Evolutionary conservation across 192 early-diverging fungal species (phyloP), one percentile per base, ranked within the genome.

Genomic region (Geranomyces michiganensis): DNA sequence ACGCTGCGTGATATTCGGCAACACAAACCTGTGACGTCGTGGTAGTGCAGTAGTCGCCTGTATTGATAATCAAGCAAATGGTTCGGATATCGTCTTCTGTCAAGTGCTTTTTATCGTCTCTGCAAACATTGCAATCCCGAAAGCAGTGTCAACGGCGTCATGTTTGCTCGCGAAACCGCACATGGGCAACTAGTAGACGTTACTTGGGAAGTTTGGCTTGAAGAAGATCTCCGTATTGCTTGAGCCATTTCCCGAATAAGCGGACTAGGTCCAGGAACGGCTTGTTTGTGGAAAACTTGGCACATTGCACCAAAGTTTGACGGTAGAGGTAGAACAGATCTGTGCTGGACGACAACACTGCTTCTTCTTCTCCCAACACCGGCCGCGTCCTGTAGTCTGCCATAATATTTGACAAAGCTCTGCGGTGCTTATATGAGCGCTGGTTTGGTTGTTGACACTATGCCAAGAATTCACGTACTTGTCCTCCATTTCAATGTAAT

Each of bases 271-370:
- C 95, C 36, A 91, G 79, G 72, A 99, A 92, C 0, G 97, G 89
- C 68, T 93, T 88, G 60, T 90, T 85, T 0, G 91, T 92, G 2
- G 93, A 93, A 46, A 98, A 77, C 59, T 91, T 90, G 0, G 94
- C 88, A 70, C 91, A 96, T 65, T 93, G 90, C 14, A 85, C 86
- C 22, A 99, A 75, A 2, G 96, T 90, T 68, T 96, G 91, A 22
- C 93, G 89, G 82, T 97, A 98, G 68, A 87, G 92, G 67, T 91
- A 85, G 79, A 97, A 94, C 44, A 99, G 82, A 48, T 99, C 97
- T 0, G 93, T 95, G 73, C 90, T 91, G 5, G 95, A 97, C 9
- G 90, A 82, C 32, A 96, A 65, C 1, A 99, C 93, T 0, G 84
- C 67, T 59, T 87, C 82, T 49, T 89, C 90, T 29, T 88, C 84